Evolutionary conservation across 495 filamentous ascomycete species (phyloP), one percentile per base, ranked within the genome.

Genomic region (Lophiostoma macrostomum): DNA sequence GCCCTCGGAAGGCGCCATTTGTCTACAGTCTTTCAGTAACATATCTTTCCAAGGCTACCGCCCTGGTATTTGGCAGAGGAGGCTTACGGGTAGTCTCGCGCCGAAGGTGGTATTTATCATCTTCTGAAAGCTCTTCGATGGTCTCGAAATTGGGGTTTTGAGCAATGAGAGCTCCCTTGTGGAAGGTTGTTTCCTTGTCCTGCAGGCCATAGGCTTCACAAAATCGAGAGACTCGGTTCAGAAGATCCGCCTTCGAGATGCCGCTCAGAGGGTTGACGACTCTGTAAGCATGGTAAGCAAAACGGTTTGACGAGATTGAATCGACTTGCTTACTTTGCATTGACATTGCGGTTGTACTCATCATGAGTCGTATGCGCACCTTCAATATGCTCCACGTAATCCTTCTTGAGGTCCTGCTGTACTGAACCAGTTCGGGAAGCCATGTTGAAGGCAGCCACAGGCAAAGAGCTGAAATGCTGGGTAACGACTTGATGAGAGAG

Each of bases 321-420:
- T n/a, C n/a, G n/a, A n/a, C n/a, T n/a, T 38, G 14, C 35, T 7
- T 38, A 43, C 39, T 43, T 43, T 16, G 39, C 39, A 25, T 43
- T 43, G 8, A 43, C 39, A 43, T 43, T 43, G 5, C 39, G 12
- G 10, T 10, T 23, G 22, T 43, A 43, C 16, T 43, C 39, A 18
- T 7, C 20, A 43, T 43, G 39, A 43, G 39, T 43, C 10, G 27
- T 18, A 5, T 22, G 18, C 5, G 5, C 10, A 18, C 16, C 20
- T 22, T 43, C 39, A 25, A 43, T 43, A 25, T 43, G 39, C 39
- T 43, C 39, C 5, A 43, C 39, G 20, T 43, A 43, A 25, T 43
- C 39, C 22, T 43, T 43, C 39, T 43, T 43, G 5, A 10, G 4
- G 8, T 22, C 39, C 8, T 23, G 10, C 5, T 22, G 10, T 8